Base-by-base conservation (phyloP, 78 protist species). In the Guillardia theta region DNA sequence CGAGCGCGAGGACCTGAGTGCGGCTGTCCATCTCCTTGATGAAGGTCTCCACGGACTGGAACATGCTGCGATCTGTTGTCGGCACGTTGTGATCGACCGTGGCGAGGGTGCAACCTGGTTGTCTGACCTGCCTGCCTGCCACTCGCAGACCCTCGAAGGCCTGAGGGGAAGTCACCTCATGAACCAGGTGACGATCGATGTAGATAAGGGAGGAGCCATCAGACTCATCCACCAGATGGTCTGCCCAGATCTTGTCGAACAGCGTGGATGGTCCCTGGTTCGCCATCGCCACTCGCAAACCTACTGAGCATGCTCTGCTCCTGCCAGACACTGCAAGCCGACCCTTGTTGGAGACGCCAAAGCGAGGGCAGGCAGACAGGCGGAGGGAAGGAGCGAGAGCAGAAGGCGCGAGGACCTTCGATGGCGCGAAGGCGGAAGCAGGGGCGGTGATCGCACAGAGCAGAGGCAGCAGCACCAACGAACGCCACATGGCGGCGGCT, bases 151-250 rank as follows among this genome's bases (percentile, higher is more conserved):
- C 96, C 44, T 93, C 96, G 94, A 93, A 95, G 41, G 96, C 96
- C 90, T 95, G 96, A 30, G 96, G 96, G 30, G 93, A 76, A 30
- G 96, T 95, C 43, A 95, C 96, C 93, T 95, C 96, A 43, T 95
- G 96, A 43, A 95, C 92, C 24, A 93, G 48, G 88, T 95, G 95
- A 18, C 95, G 78, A 46, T 90, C 93, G n/a, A 93, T 93, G 95
- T 95, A 95, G 94, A 95, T 54, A 21, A 95, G 92, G 12, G 76
- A 64, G 8, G 58, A 46, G 54, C 96, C 95, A 87, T 95, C 96
- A 12, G 36, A 48, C 64, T 47, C 43, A 43, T 83, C 70, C 33
- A 95, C 96, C 48, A 95, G 37, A 41, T 95, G 95, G 39, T 88
- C 90, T 8, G 64, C 48, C 95, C 95, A 95, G 64, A 95, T 93